Base-by-base conservation (phyloP, 257 asterid species). In the Cynanchum wilfordii region DNA sequence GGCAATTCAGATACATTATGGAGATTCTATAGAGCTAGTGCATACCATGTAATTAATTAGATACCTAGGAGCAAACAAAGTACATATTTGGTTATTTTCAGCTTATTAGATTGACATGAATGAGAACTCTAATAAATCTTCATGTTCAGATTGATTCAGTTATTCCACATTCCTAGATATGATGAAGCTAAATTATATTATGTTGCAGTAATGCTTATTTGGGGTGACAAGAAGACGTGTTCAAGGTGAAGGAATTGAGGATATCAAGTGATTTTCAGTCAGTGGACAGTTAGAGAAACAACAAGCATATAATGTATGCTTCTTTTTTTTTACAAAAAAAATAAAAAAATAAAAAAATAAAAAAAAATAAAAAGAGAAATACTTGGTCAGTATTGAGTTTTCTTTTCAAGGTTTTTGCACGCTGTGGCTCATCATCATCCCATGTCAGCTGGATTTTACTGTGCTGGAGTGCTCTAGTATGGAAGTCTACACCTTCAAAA, bases 391-490 rank as follows among this genome's bases (percentile, higher is more conserved):
- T 86, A 62, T 86, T 83, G 75, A 92, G 82, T 72, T 90, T 84
- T 75, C 90, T 76, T 82, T 86, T 92, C 80, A 90, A 79, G 64
- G 86, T 85, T 86, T 82, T 87, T 56, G 76, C 66, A 33, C 96
- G 95, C 49, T 86, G 92, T 42, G 96, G 99, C 79, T 90, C 99
- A 85, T 95, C 99, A 76, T 92, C 98, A 85, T 92, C 99, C 97
- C 99, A 92, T 50, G 96, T 88, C 80, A 89, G 85, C 38, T 87
- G 78, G 81, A 95, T 76, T 76, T 90, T 87, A 81, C 99, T 92
- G 27, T 89, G 97, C 78, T 90, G 96, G 83, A 95, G 82, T 47
- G 98, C 99, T 73, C 87, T 84, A 69, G 95, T 95, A 56, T 87
- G 89, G 79, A 92, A 95, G 83, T 92, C 93, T 73, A 87, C 70